Evolutionary conservation across 805 yeast species (phyloP).

Genomic region (Candida ovalis): DNA sequence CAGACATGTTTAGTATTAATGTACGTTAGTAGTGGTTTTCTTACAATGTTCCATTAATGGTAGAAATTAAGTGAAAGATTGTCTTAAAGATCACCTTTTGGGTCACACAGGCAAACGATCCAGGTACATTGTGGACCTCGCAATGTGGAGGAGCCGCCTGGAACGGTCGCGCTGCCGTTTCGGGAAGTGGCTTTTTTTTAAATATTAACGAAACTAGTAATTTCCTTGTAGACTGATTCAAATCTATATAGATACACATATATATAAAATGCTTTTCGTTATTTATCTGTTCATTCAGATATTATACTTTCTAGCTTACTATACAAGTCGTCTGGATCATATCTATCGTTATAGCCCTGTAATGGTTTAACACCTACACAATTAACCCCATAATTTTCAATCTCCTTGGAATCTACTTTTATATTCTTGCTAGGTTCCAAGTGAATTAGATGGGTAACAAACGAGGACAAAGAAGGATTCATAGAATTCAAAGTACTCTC

Average conservation of each 20-base stretch:
- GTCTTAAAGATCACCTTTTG: too few species aligned
- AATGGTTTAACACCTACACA: slow-evolving; percentile 40
- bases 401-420: slow-evolving; percentile 38
- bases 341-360: slow-evolving; percentile 25
- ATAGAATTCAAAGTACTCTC: slow-evolving; percentile 32
- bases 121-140: too few species aligned
- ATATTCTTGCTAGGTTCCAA: slow-evolving; percentile 46
- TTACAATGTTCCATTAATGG: too few species aligned
- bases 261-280: too few species aligned
- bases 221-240: too few species aligned
- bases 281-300: too few species aligned
- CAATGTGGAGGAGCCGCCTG: too few species aligned
- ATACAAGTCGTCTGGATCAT: slow-evolving; percentile 41
- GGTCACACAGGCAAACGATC: too few species aligned
- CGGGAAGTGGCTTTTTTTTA: not conserved
- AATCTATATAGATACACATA: too few species aligned
- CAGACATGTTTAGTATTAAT: slow-evolving; percentile 5
- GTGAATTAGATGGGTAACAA: slow-evolving; percentile 63
- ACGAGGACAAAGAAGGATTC: slow-evolving; percentile 21
- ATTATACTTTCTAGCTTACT: slow-evolving; percentile 6
- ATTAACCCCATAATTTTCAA: slow-evolving; percentile 41
- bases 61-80: too few species aligned
- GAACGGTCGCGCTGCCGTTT: not conserved
- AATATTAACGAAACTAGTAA: too few species aligned
- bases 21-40: too few species aligned